A percentile compares a stretch with the other conserved stretches of the same genome.
Evolutionary conservation across 176 grass and related monocot genomes (phyloP).

Genomic region (Luzula sylvatica): DNA sequence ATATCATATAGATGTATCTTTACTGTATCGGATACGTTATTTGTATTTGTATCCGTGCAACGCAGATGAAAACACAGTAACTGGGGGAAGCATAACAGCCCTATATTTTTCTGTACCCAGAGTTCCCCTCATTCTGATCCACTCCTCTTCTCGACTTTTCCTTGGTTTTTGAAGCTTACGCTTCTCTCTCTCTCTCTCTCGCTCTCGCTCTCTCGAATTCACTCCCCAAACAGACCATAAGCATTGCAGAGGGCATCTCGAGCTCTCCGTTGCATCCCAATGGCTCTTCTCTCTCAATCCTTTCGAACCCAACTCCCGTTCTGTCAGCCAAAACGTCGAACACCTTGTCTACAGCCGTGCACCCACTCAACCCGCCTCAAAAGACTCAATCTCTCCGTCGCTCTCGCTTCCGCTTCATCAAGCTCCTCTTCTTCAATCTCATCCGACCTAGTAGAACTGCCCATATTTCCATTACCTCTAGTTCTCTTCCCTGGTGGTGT

Average conservation of each 20-base stretch:
- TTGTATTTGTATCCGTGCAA: too few relatives aligned
- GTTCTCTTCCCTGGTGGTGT: conserved; percentile 86
- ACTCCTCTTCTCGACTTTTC: too few relatives aligned
- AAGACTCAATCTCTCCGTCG: neutral
- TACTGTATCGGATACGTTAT: too few relatives aligned
- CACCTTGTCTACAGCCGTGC: conserved; percentile 25
- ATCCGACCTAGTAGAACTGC: conserved; percentile 72
- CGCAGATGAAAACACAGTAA: too few relatives aligned
- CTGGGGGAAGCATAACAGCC: too few relatives aligned
- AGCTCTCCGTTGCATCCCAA: neutral
- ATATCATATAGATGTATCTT: too few relatives aligned
- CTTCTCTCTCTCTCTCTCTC: conserved; percentile 23
- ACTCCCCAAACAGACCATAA: conserved; percentile 7
- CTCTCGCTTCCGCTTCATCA: conserved; percentile 1
- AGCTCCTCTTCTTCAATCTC: conserved; percentile 11
- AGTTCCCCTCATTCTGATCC: conserved; percentile 6
- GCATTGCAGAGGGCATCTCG: neutral
- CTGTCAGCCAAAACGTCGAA: conserved; percentile 26
- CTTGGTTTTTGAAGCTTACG: too few relatives aligned
- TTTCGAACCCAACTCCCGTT: conserved; percentile 28
- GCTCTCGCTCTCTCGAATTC: conserved; percentile 12
- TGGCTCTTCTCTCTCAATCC: conserved; percentile 68
- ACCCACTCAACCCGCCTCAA: neutral
- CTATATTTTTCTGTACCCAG: neutral
- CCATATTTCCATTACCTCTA: conserved; percentile 83